A percentile compares a stretch with the other conserved stretches of the same genome.
phyloP scores from a whole-genome alignment of 225 moss, liverwort and hornwort genomes.

The Neckera pumila region DNA sequence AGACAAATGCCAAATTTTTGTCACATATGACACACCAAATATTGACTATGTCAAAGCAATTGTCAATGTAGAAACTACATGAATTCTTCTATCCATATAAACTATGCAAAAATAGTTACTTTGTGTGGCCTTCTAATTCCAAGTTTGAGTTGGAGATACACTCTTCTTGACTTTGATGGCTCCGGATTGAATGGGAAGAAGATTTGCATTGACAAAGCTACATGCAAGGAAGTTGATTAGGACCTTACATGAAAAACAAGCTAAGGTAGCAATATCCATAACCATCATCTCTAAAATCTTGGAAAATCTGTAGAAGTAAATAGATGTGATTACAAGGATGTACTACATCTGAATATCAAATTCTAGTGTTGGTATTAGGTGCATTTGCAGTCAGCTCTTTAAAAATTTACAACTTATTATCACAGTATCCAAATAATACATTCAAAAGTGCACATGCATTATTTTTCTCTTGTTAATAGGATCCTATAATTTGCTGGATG shows the following conservation, averaged over 20 bases:
- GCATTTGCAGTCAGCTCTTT: too few relatives aligned
- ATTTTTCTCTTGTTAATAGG: too few relatives aligned
- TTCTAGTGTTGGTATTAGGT: too few relatives aligned
- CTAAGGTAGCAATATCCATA: too few relatives aligned
- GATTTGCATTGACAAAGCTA: background rate
- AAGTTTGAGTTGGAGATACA: background rate
- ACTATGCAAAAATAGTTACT: background rate
- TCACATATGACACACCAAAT: accelerated
- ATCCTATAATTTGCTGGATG: too few relatives aligned
- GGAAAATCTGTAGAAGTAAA: too few relatives aligned
- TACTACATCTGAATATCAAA: too few relatives aligned
- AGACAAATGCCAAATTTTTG: background rate
- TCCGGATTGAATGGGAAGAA: accelerated
- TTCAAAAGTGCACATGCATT: too few relatives aligned
- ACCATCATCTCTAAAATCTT: too few relatives aligned
- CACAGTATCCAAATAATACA: too few relatives aligned
- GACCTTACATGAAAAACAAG: background rate
- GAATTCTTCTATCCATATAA: background rate
- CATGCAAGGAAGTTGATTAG: accelerated
- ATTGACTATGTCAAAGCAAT: background rate
- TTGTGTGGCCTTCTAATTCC: background rate
- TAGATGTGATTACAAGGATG: too few relatives aligned
- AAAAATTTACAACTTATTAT: too few relatives aligned
- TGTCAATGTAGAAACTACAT: background rate
- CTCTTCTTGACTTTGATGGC: background rate